Evolutionary conservation across 495 filamentous ascomycete genomes (phyloP).

Genomic region (Cercophora samala): DNA sequence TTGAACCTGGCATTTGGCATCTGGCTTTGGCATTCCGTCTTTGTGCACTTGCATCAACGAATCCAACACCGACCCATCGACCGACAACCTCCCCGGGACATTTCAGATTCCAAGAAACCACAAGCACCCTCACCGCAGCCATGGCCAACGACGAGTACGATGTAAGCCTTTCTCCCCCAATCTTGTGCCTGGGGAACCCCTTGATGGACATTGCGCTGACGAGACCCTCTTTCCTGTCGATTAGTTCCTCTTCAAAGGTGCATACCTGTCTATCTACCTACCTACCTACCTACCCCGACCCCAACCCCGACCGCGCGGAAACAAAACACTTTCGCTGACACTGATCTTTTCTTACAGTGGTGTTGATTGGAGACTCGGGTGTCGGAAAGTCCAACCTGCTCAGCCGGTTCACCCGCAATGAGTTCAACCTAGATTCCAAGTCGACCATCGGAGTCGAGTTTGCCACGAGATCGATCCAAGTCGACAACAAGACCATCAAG

Average conservation of each 20-base stretch:
- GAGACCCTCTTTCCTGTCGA: constrained; percentile 17
- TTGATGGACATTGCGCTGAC: constrained; percentile 32
- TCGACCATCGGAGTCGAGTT: constrained; percentile 99
- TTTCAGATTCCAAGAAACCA: constrained; percentile 17
- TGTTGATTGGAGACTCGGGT: constrained; percentile 97
- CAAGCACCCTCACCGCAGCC: constrained; percentile 32
- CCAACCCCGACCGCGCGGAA: constrained; percentile 14
- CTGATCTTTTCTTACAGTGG: constrained; percentile 57
- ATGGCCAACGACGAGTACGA: constrained; percentile 99
- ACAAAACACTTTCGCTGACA: constrained; percentile 32
- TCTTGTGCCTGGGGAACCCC: constrained; percentile 15
- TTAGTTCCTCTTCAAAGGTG: constrained; percentile 99
- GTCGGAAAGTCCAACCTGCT: constrained; percentile 99
- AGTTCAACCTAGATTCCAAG: constrained; percentile 99
- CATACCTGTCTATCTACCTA: constrained; percentile 22
- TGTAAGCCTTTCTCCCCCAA: constrained; percentile 60
- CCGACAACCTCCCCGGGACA: constrained; percentile 20
- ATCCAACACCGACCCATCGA: constrained; percentile 12
- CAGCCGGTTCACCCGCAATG: constrained; percentile 98
- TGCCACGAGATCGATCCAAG: constrained; percentile 96
- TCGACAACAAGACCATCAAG: constrained; percentile 99
- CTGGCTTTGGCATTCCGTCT: constrained; percentile 15
- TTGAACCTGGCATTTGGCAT: constrained; percentile 9
- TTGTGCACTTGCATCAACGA: constrained; percentile 27
- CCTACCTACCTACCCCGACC: constrained; percentile 14